Conservation (phyloP, 805 yeast species). For the Candida koratica region DNA sequence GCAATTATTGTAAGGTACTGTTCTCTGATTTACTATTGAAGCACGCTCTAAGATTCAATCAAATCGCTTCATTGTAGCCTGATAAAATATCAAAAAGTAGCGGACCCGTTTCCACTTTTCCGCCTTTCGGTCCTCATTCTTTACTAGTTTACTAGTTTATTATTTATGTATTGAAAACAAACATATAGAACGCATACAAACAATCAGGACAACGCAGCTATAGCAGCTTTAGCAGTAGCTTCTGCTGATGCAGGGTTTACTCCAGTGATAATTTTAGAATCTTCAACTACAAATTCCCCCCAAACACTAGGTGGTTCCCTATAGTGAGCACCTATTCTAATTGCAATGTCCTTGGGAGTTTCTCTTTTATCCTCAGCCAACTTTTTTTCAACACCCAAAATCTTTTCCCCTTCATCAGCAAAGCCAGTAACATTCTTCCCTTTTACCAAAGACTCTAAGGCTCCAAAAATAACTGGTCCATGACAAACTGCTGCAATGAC, state of each 20-base stretch:
- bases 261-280: conserved; percentile 62
- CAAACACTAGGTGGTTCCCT: conserved; percentile 48
- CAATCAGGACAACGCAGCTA: conserved; percentile 11
- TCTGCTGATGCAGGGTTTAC: conserved; percentile 58
- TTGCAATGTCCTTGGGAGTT: conserved; percentile 38
- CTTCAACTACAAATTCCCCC: conserved; percentile 48
- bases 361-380: conserved; percentile 23
- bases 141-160: too few relatives aligned
- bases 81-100: too few relatives aligned
- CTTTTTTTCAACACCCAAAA: conserved; percentile 18
- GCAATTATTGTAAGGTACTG: too few relatives aligned
- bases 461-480: conserved; percentile 59
- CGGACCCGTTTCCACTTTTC: too few relatives aligned
- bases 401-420: conserved; percentile 50
- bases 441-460: conserved; percentile 41
- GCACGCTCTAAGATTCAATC: too few relatives aligned
- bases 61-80: too few relatives aligned
- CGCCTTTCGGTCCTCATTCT: too few relatives aligned
- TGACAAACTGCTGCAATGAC: conserved; percentile 65
- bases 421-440: conserved; percentile 62
- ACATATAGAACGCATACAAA: neutral
- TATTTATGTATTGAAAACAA: too few relatives aligned
- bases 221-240: conserved; percentile 43
- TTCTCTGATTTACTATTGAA: too few relatives aligned
- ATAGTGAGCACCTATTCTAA: conserved; percentile 41